phyloP scores from a whole-genome alignment of 2,329 filamentous ascomycete species.

The Pestalotiopsis sp. region DNA sequence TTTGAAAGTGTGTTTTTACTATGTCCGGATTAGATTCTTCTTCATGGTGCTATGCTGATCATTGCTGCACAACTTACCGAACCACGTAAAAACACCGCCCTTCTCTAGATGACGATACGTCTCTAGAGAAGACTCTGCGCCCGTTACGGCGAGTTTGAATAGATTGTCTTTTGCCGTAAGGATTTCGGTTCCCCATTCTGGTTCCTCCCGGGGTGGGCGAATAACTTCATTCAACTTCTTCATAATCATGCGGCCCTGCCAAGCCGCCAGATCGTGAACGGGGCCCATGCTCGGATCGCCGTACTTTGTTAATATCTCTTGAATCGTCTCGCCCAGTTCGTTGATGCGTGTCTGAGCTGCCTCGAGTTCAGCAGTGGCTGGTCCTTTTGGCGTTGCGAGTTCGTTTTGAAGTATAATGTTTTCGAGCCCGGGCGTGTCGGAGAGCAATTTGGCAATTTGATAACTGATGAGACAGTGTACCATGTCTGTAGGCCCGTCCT shows the following conservation, averaged over 20 bases:
- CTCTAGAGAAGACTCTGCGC: conserved; percentile 48
- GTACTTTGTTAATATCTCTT: conserved; percentile 49
- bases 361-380: conserved; percentile 34
- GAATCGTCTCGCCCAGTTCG: conserved; percentile 44
- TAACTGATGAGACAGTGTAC: conserved; percentile 55
- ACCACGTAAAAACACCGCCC: conserved; percentile 56
- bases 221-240: conserved; percentile 52
- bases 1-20: conserved; percentile 51
- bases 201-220: conserved; percentile 46
- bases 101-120: conserved; percentile 45
- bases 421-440: conserved; percentile 51
- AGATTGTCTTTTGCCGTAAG: conserved; percentile 53
- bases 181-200: conserved; percentile 53
- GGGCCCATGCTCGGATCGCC: conserved; percentile 55
- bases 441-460: conserved; percentile 52
- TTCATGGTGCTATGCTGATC: background rate
- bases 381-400: conserved; percentile 30
- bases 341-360: conserved; percentile 45
- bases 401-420: conserved; percentile 50
- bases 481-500: conserved; percentile 64
- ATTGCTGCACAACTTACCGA: conserved; percentile 36
- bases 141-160: conserved; percentile 55
- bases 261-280: conserved; percentile 53
- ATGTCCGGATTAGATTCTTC: background rate
- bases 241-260: conserved; percentile 48